These are phyloP conservation scores for Xylaria cubensis DNA, from an alignment of 495 filamentous ascomycete species.

Conservation along the genomic window DNA sequence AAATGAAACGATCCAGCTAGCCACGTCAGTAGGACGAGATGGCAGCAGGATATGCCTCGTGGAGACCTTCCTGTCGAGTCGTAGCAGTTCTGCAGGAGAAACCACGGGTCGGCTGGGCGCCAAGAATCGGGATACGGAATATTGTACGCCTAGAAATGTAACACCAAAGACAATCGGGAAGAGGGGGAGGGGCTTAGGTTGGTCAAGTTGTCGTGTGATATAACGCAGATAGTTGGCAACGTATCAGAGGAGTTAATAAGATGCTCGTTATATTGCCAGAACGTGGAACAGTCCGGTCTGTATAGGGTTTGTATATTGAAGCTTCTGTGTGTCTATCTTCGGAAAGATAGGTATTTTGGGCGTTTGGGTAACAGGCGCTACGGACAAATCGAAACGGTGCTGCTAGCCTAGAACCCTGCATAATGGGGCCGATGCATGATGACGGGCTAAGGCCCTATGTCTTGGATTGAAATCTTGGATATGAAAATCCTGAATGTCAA, in stretches of 20 bases:
- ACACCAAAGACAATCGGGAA: slow-evolving; percentile 3
- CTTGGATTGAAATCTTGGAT: background rate
- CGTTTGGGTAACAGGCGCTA: background rate
- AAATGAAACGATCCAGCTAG: background rate
- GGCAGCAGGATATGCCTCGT: slow-evolving; percentile 12
- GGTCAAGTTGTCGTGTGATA: background rate
- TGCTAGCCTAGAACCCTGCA: slow-evolving; percentile 8
- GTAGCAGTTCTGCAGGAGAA: slow-evolving; percentile 21
- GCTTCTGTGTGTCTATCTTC: background rate
- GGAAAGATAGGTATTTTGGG: background rate
- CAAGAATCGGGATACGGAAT: slow-evolving; percentile 22
- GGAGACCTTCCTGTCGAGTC: slow-evolving; percentile 26
- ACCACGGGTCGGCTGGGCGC: slow-evolving; percentile 24
- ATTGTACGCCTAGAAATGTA: slow-evolving; percentile 23
- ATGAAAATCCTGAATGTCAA: slow-evolving; percentile 1
- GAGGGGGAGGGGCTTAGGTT: background rate
- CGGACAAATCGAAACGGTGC: background rate
- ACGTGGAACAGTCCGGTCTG: background rate
- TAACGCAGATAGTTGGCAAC: background rate
- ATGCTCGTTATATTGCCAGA: background rate
- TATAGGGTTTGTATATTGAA: background rate
- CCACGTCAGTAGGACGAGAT: slow-evolving; percentile 22
- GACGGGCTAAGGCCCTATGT: slow-evolving; percentile 1
- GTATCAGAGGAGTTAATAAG: background rate
- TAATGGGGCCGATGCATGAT: slow-evolving; percentile 5